A percentile compares a stretch with the other conserved stretches of the same genome.
These are phyloP conservation scores for Alectoria sarmentosa DNA, from an alignment of 495 filamentous ascomycete genomes.

Conservation along the genomic window DNA sequence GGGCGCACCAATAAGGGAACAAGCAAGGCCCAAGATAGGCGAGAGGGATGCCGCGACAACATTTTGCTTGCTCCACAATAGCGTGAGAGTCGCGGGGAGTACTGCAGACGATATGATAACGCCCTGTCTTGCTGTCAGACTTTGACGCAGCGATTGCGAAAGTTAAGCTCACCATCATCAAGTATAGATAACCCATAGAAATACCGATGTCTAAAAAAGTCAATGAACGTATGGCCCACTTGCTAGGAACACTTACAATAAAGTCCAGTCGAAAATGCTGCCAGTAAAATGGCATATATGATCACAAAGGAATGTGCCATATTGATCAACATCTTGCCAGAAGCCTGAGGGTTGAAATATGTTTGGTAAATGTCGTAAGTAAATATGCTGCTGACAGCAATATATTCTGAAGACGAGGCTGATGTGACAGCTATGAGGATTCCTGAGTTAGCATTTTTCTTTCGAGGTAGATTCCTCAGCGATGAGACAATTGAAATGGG, in stretches of 20 bases:
- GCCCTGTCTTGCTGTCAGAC: slow-evolving; percentile 35
- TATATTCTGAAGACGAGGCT: slow-evolving; percentile 81
- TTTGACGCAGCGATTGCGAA: not conserved
- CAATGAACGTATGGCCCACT: slow-evolving; percentile 13
- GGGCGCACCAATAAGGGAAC: slow-evolving; percentile 50
- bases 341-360: slow-evolving; percentile 45
- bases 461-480: not conserved
- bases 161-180: slow-evolving; percentile 55
- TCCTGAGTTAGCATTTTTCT: not conserved
- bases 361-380: slow-evolving; percentile 87
- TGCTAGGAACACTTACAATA: slow-evolving; percentile 44
- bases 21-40: slow-evolving; percentile 68
- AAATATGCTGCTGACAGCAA: slow-evolving; percentile 87
- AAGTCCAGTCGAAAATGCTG: slow-evolving; percentile 74
- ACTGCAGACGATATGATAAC: slow-evolving; percentile 85
- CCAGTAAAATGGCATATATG: slow-evolving; percentile 74
- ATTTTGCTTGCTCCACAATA: slow-evolving; percentile 81
- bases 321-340: slow-evolving; percentile 73
- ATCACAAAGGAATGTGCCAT: slow-evolving; percentile 75
- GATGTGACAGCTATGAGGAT: slow-evolving; percentile 89
- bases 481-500: not conserved
- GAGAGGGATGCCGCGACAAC: slow-evolving; percentile 67
- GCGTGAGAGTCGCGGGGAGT: slow-evolving; percentile 70
- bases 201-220: slow-evolving; percentile 42
- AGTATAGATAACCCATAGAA: slow-evolving; percentile 70